These are phyloP conservation scores for Endocalyx cinctus DNA, from an alignment of 2,329 filamentous ascomycete genomes.

Conservation along the genomic window DNA sequence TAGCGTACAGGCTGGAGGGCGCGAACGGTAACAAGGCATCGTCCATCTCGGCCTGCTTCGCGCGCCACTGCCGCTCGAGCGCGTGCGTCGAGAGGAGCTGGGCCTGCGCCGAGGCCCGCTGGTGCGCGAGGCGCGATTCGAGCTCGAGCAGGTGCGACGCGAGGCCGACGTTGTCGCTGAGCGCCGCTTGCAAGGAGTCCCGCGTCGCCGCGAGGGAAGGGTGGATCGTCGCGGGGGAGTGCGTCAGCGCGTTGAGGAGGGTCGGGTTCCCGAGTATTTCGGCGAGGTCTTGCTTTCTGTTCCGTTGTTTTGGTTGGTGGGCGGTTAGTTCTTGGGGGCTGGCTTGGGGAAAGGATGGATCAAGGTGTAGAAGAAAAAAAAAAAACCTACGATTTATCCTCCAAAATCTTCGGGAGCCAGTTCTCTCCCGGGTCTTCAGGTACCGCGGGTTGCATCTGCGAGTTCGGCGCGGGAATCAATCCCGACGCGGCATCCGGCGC, in stretches of 20 bases:
- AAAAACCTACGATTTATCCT: slow-evolving; percentile 70
- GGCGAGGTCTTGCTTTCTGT: slow-evolving; percentile 74
- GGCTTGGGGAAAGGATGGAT: too few species aligned
- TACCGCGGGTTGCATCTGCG: slow-evolving; percentile 24
- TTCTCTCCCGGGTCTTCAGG: slow-evolving; percentile 59
- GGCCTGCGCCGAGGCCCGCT: slow-evolving; percentile 70
- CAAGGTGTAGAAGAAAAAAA: slow-evolving; percentile 11
- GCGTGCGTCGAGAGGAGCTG: slow-evolving; percentile 79
- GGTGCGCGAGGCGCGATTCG: slow-evolving; percentile 52
- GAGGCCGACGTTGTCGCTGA: slow-evolving; percentile 68
- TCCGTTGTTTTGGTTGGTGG: too few species aligned
- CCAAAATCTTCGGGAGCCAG: slow-evolving; percentile 73
- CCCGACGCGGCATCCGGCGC: slow-evolving; percentile 23
- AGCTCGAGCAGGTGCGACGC: slow-evolving; percentile 58
- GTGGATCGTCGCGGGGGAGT: slow-evolving; percentile 63
- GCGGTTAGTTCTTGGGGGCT: too few species aligned
- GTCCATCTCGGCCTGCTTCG: slow-evolving; percentile 87
- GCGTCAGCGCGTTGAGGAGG: slow-evolving; percentile 70
- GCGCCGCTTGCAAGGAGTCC: slow-evolving; percentile 56
- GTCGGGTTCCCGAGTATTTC: slow-evolving; percentile 59
- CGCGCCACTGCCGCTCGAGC: slow-evolving; percentile 86
- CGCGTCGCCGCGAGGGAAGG: slow-evolving; percentile 65
- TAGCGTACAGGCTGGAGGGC: slow-evolving; percentile 80
- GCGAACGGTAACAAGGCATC: slow-evolving; percentile 78
- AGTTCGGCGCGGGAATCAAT: slow-evolving; percentile 22